Percentiles rank a stretch among this genome's conserved stretches.
phyloP scores from a whole-genome alignment of 2,329 filamentous ascomycete genomes.

The Aspergillus fumigatus region DNA sequence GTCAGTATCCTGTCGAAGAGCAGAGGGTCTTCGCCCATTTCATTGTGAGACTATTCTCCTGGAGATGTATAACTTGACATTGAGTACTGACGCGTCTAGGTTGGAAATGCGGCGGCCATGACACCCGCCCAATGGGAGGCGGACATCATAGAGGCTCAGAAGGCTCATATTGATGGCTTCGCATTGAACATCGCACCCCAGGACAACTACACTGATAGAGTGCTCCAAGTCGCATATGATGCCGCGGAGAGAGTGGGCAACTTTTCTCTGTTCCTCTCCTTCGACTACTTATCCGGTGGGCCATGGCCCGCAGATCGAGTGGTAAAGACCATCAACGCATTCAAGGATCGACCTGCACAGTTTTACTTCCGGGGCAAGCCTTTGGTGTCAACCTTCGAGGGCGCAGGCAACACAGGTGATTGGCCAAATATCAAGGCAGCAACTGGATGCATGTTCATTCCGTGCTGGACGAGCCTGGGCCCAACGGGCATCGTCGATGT shows the following conservation, averaged over 20 bases:
- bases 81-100: slow-evolving; percentile 11
- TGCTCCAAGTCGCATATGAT: slow-evolving; percentile 25
- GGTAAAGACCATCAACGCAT: slow-evolving; percentile 24
- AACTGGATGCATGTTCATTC: slow-evolving; percentile 40
- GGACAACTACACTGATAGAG: slow-evolving; percentile 25
- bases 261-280: slow-evolving; percentile 32
- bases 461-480: slow-evolving; percentile 37
- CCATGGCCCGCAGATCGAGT: slow-evolving; percentile 25
- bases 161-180: slow-evolving; percentile 30
- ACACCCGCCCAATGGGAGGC: slow-evolving; percentile 20
- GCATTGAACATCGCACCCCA: slow-evolving; percentile 30
- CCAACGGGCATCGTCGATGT: slow-evolving; percentile 26
- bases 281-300: slow-evolving; percentile 29
- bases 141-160: slow-evolving; percentile 24
- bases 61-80: background rate
- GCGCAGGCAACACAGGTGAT: slow-evolving; percentile 34
- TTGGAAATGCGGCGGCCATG: slow-evolving; percentile 24
- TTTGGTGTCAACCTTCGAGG: slow-evolving; percentile 42
- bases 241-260: slow-evolving; percentile 24
- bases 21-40: slow-evolving; percentile 34
- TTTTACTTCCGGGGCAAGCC: slow-evolving; percentile 28
- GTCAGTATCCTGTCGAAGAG: slow-evolving; percentile 10
- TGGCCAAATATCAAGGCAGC: slow-evolving; percentile 40
- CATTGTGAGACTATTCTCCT: slow-evolving; percentile 20
- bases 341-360: slow-evolving; percentile 21